A percentile compares a stretch with the other conserved stretches of the same genome.
phyloP scores from a whole-genome alignment of 108 stramenopile genomes.

The Stephanodiscus minutulus region DNA sequence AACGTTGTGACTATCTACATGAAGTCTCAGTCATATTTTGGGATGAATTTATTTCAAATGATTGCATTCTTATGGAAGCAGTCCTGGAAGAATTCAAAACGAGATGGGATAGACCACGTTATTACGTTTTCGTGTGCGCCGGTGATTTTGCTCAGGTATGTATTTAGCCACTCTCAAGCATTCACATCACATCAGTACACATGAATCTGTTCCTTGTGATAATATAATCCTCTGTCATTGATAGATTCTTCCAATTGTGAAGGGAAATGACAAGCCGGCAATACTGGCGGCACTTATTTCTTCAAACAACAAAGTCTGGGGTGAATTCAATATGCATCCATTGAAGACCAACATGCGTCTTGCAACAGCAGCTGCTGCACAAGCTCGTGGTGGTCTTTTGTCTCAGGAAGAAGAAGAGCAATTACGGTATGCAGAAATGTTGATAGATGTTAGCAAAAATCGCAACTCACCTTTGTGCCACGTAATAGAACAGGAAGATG shows the following conservation, averaged over 20 bases:
- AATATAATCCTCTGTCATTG: not conserved
- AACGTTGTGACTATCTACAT: not conserved
- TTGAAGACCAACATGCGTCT: slow-evolving; percentile 3
- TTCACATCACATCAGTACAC: not conserved
- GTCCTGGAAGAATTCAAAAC: not conserved
- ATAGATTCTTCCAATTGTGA: slow-evolving; percentile 3
- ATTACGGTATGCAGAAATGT: not conserved
- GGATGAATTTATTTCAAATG: slow-evolving; percentile 1
- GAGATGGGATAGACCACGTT: not conserved
- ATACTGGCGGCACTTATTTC: not conserved
- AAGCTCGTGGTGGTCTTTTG: not conserved
- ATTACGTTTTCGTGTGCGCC: too few relatives aligned
- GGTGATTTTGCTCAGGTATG: slow-evolving; percentile 8
- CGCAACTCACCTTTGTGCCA: too few relatives aligned
- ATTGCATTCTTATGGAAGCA: not conserved
- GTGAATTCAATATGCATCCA: not conserved
- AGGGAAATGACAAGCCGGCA: not conserved
- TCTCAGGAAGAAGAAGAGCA: not conserved
- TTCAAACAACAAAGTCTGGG: not conserved
- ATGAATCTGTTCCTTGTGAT: not conserved
- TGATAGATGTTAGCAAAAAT: slow-evolving; percentile 2
- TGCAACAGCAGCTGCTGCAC: not conserved
- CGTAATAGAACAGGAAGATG: too few relatives aligned
- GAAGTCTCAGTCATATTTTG: not conserved
- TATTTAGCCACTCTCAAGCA: too few relatives aligned